Conservation (phyloP, 768 basidiomycete species). For the Rhodotorula sphaerocarpa region DNA sequence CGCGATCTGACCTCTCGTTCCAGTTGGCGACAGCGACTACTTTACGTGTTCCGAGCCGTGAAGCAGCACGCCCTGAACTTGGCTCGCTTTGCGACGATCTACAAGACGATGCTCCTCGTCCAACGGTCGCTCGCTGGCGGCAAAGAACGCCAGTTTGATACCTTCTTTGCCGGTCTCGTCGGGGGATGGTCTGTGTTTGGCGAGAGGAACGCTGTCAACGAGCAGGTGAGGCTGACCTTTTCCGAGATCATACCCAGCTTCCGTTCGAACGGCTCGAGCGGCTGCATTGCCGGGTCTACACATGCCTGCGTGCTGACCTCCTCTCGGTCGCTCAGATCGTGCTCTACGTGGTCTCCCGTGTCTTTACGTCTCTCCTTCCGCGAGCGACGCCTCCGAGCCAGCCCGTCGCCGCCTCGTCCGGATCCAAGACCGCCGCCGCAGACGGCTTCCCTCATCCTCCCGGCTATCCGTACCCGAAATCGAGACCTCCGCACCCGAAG, state of each 20-base stretch:
- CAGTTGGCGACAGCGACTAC: conserved; percentile 65
- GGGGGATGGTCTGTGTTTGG: conserved; percentile 73
- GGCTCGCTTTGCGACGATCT: conserved; percentile 85
- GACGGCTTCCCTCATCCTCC: conserved; percentile 39
- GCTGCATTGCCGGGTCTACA: too few relatives aligned
- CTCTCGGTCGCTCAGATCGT: conserved; percentile 61
- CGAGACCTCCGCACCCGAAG: conserved; percentile 71
- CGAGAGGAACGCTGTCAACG: conserved; percentile 76
- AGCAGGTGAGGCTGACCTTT: conserved; percentile 57
- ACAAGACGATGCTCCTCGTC: conserved; percentile 74
- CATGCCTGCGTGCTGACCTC: background rate
- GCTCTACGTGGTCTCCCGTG: conserved; percentile 86
- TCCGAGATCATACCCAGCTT: too few relatives aligned
- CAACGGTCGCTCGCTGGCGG: conserved; percentile 60
- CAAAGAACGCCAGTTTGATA: conserved; percentile 70
- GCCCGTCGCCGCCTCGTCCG: conserved; percentile 42
- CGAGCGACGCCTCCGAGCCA: conserved; percentile 53
- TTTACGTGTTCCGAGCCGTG: conserved; percentile 70
- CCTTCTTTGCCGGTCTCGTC: conserved; percentile 83
- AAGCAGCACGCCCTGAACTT: conserved; percentile 85
- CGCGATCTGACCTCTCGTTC: too few relatives aligned
- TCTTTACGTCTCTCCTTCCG: conserved; percentile 83
- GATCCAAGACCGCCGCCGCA: conserved; percentile 3
- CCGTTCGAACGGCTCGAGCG: too few relatives aligned
- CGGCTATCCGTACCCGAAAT: conserved; percentile 45